A percentile compares a stretch with the other conserved stretches of the same genome.
Conservation (phyloP, 345 rosid species). For the Abelmoschus esculentus region DNA sequence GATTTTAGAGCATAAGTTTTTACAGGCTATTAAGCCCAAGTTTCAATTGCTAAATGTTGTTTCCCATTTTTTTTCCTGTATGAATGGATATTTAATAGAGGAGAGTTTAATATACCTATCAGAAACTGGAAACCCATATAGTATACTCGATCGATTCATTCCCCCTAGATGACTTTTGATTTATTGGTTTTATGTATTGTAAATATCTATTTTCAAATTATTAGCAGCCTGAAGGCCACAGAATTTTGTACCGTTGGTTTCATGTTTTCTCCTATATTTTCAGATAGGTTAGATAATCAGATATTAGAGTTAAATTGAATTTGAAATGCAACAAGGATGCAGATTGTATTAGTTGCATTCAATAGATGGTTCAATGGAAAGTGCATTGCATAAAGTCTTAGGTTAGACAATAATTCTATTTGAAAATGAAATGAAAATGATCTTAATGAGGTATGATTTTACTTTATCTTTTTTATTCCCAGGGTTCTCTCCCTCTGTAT, state of each 20-base stretch:
- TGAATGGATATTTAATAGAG: not conserved
- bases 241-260: not conserved
- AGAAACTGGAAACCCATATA: not conserved
- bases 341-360: not conserved
- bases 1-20: not conserved
- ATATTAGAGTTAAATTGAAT: not conserved
- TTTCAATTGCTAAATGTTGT: not conserved
- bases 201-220: not conserved
- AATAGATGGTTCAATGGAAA: not conserved
- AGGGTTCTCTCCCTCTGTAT: constrained; percentile 61
- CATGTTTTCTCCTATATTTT: constrained; percentile 1
- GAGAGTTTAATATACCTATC: not conserved
- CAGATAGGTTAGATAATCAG: not conserved
- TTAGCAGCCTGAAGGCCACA: not conserved
- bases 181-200: not conserved
- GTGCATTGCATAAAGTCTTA: not conserved
- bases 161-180: not conserved
- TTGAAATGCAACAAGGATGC: not conserved
- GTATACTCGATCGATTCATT: not conserved
- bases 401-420: not conserved
- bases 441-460: constrained; percentile 5
- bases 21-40: not conserved
- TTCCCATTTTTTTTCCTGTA: not conserved
- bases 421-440: not conserved
- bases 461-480: constrained; percentile 9